phyloP scores from a whole-genome alignment of 805 yeast genomes.

The Candida succiphila region DNA sequence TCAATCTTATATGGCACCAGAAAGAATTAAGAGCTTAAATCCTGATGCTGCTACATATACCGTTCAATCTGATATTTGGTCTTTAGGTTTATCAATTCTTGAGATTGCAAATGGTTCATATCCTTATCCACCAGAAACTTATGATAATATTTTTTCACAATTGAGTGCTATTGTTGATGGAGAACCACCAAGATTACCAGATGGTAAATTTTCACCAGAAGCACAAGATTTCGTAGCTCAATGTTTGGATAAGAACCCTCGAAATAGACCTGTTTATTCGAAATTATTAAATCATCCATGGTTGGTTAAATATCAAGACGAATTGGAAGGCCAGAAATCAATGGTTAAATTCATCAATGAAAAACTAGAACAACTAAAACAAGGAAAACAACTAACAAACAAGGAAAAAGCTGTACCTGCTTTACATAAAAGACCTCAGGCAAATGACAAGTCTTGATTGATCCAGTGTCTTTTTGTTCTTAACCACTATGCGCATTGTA shows the following conservation, averaged over 20 bases:
- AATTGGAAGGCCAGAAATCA: conserved; percentile 18
- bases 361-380: conserved; percentile 21
- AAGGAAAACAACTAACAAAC: conserved; percentile 5
- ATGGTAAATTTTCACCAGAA: conserved; percentile 50
- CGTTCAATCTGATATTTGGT: conserved; percentile 95
- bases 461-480: no score
- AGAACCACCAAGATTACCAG: conserved; percentile 74
- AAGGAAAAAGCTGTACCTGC: conserved; percentile 11
- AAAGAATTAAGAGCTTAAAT: conserved; percentile 66
- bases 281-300: conserved; percentile 76
- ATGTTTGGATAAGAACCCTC: conserved; percentile 75
- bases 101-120: conserved; percentile 88
- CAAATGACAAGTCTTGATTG: no score
- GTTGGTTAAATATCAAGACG: conserved; percentile 46
- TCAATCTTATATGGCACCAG: conserved; percentile 98
- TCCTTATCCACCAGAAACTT: conserved; percentile 96
- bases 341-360: conserved; percentile 24
- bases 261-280: conserved; percentile 70
- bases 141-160: conserved; percentile 83
- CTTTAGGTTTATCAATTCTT: conserved; percentile 74
- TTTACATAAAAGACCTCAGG: conserved; percentile 8
- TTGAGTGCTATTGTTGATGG: conserved; percentile 96
- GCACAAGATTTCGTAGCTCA: conserved; percentile 75
- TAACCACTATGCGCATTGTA: no score
- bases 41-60: conserved; percentile 79